Evolutionary conservation across 2,329 filamentous ascomycete genomes (phyloP), one percentile per base, ranked within the genome.

Genomic region (Clonostachys byssicola): DNA sequence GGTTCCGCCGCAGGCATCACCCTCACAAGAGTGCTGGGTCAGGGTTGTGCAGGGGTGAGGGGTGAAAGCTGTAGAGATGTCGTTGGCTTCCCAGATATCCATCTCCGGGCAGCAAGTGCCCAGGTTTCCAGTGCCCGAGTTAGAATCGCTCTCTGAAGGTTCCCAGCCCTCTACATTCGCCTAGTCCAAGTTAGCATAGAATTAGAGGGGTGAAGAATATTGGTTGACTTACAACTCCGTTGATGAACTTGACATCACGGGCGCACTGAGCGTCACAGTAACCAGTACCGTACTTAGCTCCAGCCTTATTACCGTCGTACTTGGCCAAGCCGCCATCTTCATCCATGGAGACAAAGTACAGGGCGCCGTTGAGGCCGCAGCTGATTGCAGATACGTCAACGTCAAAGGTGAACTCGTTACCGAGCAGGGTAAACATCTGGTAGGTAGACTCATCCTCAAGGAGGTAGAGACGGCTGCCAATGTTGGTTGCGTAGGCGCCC

Each of bases 361-460:
- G 62, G 30, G 82, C 83, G 45, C 80, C 81, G 64, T 88, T 86
- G 51, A 87, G 63, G 46, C 85, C 84, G 55, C 84, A 88, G 36
- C 58, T 75, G 23, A 85, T 69, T 47, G 74, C 74, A 23, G 80
- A 84, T 33, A 84, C 72, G 57, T 86, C 83, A 14, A 86, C 81
- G 47, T 85, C 81, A 48, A 86, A 85, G 34, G 78, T 78, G 57
- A 87, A 78, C 61, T 87, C 83, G 56, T 80, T 72, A 64, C 78
- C 77, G 49, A 78, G 67, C 45, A 85, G 68, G 47, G 79, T 72
- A 64, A 86, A 79, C 56, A 77, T 73, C 64, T 83, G 65, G 59
- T 86, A 86, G 49, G 72, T 74, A 49, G 66, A 67, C 38, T 75
- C 72, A 45, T 71, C 67, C 51, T 73, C 71, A 66, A 86, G 73